Evolutionary conservation across 495 filamentous ascomycete genomes (phyloP).

Genomic region (Astrothelium subdiscretum): DNA sequence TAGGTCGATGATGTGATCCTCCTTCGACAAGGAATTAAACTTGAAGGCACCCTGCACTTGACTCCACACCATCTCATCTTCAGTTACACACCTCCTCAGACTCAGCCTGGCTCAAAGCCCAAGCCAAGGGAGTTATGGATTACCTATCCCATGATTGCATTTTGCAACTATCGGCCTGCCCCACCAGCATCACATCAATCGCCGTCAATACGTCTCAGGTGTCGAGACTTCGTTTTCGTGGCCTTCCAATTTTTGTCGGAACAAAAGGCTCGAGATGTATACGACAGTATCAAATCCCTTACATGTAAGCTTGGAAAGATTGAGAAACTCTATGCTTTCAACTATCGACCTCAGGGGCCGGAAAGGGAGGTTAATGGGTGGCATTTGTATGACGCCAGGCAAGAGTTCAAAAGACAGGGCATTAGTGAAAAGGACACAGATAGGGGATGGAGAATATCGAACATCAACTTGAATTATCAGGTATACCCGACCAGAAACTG

Average conservation of each 20-base stretch:
- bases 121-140: constrained; percentile 11
- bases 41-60: constrained; percentile 49
- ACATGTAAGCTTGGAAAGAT: constrained; percentile 74
- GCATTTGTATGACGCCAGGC: constrained; percentile 73
- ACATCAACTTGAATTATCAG: constrained; percentile 75
- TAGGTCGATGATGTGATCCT: constrained; percentile 55
- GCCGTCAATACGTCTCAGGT: constrained; percentile 81
- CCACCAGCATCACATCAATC: constrained; percentile 7
- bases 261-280: constrained; percentile 68
- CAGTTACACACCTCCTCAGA: constrained; percentile 26
- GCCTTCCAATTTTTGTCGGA: constrained; percentile 79
- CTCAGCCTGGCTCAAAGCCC: neutral
- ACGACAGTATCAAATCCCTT: constrained; percentile 70
- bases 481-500: constrained; percentile 29
- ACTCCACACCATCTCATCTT: constrained; percentile 59
- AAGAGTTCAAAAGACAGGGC: constrained; percentile 72
- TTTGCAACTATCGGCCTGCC: constrained; percentile 9
- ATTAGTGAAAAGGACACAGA: constrained; percentile 61
- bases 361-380: constrained; percentile 75
- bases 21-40: constrained; percentile 47
- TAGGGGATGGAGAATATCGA: constrained; percentile 80
- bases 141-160: constrained; percentile 13
- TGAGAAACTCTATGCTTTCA: constrained; percentile 87
- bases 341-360: constrained; percentile 57
- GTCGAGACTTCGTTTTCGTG: constrained; percentile 85